phyloP scores from a whole-genome alignment of 805 yeast species.

The Myxozyma lipomycoides region DNA sequence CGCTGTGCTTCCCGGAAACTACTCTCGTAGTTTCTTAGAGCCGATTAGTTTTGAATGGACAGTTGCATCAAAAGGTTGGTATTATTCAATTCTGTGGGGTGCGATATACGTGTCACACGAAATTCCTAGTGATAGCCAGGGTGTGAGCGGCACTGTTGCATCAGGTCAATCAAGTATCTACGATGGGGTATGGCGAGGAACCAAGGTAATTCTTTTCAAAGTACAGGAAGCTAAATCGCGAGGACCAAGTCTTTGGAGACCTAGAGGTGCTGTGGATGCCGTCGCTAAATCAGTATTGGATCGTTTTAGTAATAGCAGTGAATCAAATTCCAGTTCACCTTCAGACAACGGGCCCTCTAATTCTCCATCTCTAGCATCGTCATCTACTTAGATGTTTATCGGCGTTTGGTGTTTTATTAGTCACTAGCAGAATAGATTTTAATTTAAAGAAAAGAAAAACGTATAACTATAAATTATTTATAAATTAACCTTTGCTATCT shows the following conservation, averaged over 20 bases:
- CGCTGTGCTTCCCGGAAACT: constrained; percentile 13
- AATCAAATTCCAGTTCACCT: not conserved
- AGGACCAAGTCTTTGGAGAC: constrained; percentile 41
- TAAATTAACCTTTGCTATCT: too few relatives aligned
- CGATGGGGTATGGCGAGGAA: constrained; percentile 21
- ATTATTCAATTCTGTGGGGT: constrained; percentile 61
- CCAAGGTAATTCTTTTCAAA: constrained; percentile 47
- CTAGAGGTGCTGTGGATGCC: constrained; percentile 47
- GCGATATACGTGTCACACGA: constrained; percentile 42
- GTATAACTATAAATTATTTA: too few relatives aligned
- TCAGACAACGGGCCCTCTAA: not conserved
- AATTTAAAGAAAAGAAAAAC: too few relatives aligned
- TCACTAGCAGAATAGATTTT: not conserved
- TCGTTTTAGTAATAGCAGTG: constrained; percentile 35
- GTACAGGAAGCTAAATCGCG: constrained; percentile 42
- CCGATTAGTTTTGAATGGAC: constrained; percentile 60
- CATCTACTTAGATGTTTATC: not conserved
- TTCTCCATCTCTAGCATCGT: not conserved
- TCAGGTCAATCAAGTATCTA: constrained; percentile 1
- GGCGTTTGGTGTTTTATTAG: not conserved
- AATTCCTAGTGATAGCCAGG: not conserved
- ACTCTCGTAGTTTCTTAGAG: constrained; percentile 16
- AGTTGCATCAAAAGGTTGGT: constrained; percentile 67
- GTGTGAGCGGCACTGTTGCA: not conserved
- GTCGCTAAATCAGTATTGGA: constrained; percentile 49